Evolutionary conservation across 257 asterid species (phyloP), one percentile per base, ranked within the genome.

Genomic region (Solanum commersonii): DNA sequence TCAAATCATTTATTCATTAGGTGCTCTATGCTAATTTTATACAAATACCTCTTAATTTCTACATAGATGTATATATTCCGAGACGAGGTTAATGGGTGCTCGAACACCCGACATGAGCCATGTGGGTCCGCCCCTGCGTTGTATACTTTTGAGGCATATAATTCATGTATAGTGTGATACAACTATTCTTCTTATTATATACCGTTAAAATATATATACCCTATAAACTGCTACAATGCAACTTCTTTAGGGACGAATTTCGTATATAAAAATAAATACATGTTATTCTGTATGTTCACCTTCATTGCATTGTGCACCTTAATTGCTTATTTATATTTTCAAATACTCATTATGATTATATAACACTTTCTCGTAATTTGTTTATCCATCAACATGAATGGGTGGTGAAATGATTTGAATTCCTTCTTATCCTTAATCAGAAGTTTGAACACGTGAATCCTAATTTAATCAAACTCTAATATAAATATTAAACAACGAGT

Each of bases 361-460:
- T 73, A 34, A 73, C n/a, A 12, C 20, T 0, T 37, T 37, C 20
- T 37, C 18, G 3, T 37, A 74, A 37, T 14, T 37, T 37, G 18
- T 25, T 67, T 11, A 65, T 1, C 15, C 8, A 10, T 63, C 15
- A n/a, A 10, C 4, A 63, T 10, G 31, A 10, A 5, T 25, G 9
- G 0, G 9, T 25, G 8, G 27, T 25, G 9, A 5, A 23, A 65
- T 63, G 16, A 10, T 65, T 65, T 1, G 3, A 65, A n/a, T 65
- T 65, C 16, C 31, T 5, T n/a, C 16, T 10, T 11, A 10, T 65
- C 0, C 8, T n/a, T 65, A 65, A 11, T n/a, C 1, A 5, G 0
- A 56, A 56, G 25, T 56, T 56, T 56, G 1, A 56, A 20, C 1
- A 7, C 4, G 1, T 1, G 0, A 56, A 20, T 20, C 2, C 0